Evolutionary conservation across 208 protist genomes (phyloP), one percentile per base, ranked within the genome.

Genomic region (Trypanosoma boissoni): DNA sequence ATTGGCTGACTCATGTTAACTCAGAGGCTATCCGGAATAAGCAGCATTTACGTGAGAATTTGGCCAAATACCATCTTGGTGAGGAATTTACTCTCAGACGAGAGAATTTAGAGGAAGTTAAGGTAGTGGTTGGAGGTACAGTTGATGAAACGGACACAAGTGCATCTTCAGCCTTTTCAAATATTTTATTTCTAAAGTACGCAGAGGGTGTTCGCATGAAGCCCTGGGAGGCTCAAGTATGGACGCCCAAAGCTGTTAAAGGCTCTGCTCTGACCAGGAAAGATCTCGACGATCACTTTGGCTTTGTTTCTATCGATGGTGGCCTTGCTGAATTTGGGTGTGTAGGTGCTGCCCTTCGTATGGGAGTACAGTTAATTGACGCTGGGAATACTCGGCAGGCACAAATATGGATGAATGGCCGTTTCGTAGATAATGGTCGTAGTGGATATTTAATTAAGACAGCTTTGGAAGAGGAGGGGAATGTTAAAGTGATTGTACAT

Each of bases 1-100:
- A 95, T 61, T 95, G 88, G 85, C 72, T 95, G 6, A 95, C 88
- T 8, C 88, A 95, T 73, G 78, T 95, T 61, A 90, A 89, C 60
- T 74, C 68, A 14, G 48, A 63, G 27, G 49, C 76, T 6, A 92
- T 95, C 44, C 44, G 51, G 24, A 92, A 92, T 67, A 95, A 95
- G 56, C 74, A 84, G 70, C 72, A 90, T 51, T 72, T 95, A 37
- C 83, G 84, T 34, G 73, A 88, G 61, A 61, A 56, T 26, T 68
- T 95, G 1, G 55, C 58, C 2, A 78, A 71, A 32, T 67, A 91
- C 28, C 55, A 85, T 46, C 78, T 91, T 16, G 88, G 88, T n/a
- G 78, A 91, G 48, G 82, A 92, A 73, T 85, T 95, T 50, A 78
- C 73, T 24, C 55, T 95, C 31, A 84, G 81, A 53, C 82, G 76